Conservation (phyloP, 768 basidiomycete genomes). For the Amylocystis lapponica region DNA sequence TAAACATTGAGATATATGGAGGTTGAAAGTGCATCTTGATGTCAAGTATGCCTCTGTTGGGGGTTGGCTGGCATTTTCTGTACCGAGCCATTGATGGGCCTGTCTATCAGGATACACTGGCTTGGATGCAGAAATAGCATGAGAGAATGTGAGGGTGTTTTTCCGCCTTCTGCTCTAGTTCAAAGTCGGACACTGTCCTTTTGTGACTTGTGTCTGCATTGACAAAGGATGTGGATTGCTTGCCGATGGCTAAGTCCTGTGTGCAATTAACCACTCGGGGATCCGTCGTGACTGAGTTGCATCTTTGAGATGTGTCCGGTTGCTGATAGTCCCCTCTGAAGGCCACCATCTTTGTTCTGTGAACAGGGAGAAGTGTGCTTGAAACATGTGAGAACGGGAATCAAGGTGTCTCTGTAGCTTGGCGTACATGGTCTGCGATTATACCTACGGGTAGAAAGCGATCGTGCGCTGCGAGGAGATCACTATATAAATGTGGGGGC, state of each 20-base stretch:
- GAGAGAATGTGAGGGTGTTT: slow-evolving; percentile 1
- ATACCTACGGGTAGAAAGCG: slow-evolving; percentile 12
- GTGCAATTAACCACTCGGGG: slow-evolving; percentile 30
- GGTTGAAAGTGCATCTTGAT: slow-evolving; percentile 7
- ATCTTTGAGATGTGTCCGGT: slow-evolving; percentile 16
- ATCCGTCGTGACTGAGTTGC: slow-evolving; percentile 24
- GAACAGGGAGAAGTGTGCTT: slow-evolving; percentile 26
- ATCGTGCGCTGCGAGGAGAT: slow-evolving; percentile 11
- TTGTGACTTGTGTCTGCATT: slow-evolving; percentile 13
- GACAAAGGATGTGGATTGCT: slow-evolving; percentile 31
- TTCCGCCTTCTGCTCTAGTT: slow-evolving; percentile 2
- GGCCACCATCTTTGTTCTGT: slow-evolving; percentile 25
- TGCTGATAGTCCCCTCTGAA: slow-evolving; percentile 29
- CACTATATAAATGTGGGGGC: slow-evolving; percentile 39
- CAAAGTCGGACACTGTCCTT: slow-evolving; percentile 15
- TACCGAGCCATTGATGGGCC: slow-evolving; percentile 16
- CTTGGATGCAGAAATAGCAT: slow-evolving; percentile 11
- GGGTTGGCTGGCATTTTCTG: slow-evolving; percentile 1
- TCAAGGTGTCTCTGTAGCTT: slow-evolving; percentile 33
- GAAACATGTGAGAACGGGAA: slow-evolving; percentile 44
- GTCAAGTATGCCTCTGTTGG: slow-evolving; percentile 10
- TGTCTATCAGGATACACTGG: slow-evolving; percentile 18
- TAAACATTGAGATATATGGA: background rate
- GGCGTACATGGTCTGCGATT: slow-evolving; percentile 9
- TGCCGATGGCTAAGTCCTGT: slow-evolving; percentile 30